Evolutionary conservation across 176 grass and related monocot genomes (phyloP).

Genomic region (Pontederia paniculata): DNA sequence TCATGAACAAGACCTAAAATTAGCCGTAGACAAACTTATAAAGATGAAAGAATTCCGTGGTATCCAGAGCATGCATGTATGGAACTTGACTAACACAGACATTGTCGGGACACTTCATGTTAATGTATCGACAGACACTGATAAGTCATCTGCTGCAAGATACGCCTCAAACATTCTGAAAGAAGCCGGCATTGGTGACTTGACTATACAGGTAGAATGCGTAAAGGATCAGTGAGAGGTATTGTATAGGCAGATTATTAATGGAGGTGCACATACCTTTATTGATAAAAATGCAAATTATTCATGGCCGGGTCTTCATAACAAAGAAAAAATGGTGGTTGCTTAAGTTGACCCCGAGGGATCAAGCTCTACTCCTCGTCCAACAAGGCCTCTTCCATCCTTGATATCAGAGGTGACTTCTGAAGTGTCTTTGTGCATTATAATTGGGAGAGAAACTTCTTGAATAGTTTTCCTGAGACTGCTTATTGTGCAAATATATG

Average conservation of each 20-base stretch:
- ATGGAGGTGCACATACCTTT: too few relatives aligned
- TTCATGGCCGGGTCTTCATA: too few relatives aligned
- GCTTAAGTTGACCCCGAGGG: too few relatives aligned
- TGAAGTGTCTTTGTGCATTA: too few relatives aligned
- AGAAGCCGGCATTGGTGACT: constrained; percentile 71
- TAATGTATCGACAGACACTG: constrained; percentile 42
- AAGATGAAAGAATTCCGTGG: constrained; percentile 55
- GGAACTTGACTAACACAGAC: constrained; percentile 96
- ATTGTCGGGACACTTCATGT: constrained; percentile 76
- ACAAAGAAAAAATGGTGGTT: too few relatives aligned
- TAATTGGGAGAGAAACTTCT: too few relatives aligned
- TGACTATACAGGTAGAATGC: constrained; percentile 74
- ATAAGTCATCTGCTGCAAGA: constrained; percentile 40
- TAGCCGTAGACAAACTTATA: constrained; percentile 48
- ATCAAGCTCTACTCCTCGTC: too few relatives aligned
- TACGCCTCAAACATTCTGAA: constrained; percentile 46
- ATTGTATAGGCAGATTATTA: not conserved
- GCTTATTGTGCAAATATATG: too few relatives aligned
- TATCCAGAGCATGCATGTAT: constrained; percentile 65
- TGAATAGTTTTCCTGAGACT: too few relatives aligned
- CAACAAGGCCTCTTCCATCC: too few relatives aligned
- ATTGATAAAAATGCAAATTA: too few relatives aligned
- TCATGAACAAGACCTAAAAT: constrained; percentile 67
- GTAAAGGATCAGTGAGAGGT: constrained; percentile 23
- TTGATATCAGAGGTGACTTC: too few relatives aligned